Conservation (phyloP, 352 stramenopile species). For the Globisporangium iwayamae region DNA sequence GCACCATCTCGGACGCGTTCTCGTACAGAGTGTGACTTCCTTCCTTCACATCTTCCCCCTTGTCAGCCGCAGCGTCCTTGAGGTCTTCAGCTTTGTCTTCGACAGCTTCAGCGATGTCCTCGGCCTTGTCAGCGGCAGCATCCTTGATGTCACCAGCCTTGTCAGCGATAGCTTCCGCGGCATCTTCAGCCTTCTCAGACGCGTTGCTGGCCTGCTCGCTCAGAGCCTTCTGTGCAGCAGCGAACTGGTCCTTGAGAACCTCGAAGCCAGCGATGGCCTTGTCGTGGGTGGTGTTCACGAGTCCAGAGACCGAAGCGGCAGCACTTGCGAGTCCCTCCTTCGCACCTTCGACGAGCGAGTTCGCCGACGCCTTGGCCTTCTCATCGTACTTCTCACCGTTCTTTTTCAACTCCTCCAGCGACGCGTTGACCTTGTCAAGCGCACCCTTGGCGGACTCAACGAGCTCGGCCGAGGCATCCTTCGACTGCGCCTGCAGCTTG, state of each 20-base stretch:
- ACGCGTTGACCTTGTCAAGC: constrained; percentile 12
- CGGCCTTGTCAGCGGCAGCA: neutral
- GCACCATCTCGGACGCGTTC: neutral
- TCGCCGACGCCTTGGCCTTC: constrained; percentile 20
- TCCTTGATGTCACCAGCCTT: constrained; percentile 3
- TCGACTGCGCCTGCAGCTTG: constrained; percentile 14
- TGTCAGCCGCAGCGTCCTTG: constrained; percentile 11
- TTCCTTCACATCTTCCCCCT: neutral
- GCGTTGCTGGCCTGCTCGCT: constrained; percentile 14
- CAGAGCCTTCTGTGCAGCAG: constrained; percentile 20
- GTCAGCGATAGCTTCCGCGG: constrained; percentile 2
- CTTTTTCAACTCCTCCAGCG: constrained; percentile 17
- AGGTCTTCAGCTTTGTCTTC: constrained; percentile 18
- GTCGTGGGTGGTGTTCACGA: constrained; percentile 28
- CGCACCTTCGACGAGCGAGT: constrained; percentile 16
- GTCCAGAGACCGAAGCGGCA: constrained; percentile 8
- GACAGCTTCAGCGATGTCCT: constrained; percentile 11
- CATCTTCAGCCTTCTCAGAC: constrained; percentile 2
- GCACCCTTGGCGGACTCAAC: constrained; percentile 9
- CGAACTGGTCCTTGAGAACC: constrained; percentile 32
- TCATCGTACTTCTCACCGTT: constrained; percentile 15
- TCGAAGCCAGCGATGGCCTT: constrained; percentile 37
- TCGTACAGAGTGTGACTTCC: neutral
- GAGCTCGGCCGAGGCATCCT: constrained; percentile 7
- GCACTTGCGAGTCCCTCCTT: constrained; percentile 24